Evolutionary conservation across 768 basidiomycete genomes (phyloP).

Genomic region (Obba rivulosa): DNA sequence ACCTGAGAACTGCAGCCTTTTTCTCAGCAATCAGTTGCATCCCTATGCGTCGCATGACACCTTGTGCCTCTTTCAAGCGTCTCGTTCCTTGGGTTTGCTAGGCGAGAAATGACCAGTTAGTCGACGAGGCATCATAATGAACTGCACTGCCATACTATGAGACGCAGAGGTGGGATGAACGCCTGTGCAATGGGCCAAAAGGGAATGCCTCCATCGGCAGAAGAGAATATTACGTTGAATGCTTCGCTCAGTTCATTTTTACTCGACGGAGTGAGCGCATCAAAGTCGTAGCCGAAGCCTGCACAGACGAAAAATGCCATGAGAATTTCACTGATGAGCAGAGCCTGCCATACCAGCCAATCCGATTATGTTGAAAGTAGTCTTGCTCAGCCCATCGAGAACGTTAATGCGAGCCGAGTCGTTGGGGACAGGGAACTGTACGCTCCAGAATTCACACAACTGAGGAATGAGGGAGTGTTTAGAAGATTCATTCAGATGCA

Average conservation of each 20-base stretch:
- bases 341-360: conserved; percentile 36
- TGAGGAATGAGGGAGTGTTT: too few relatives aligned
- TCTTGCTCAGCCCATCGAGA: conserved; percentile 26
- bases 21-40: conserved; percentile 24
- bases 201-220: too few relatives aligned
- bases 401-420: conserved; percentile 30
- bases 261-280: conserved; percentile 22
- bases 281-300: conserved; percentile 33
- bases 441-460: too few relatives aligned
- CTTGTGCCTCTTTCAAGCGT: conserved; percentile 8
- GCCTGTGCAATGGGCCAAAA: too few relatives aligned
- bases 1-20: conserved; percentile 27
- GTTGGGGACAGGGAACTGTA: too few relatives aligned
- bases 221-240: conserved; percentile 21
- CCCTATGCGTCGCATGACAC: conserved; percentile 23
- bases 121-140: too few relatives aligned
- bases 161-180: conserved; percentile 18
- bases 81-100: too few relatives aligned
- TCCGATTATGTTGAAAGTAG: conserved; percentile 38
- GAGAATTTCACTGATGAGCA: too few relatives aligned
- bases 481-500: too few relatives aligned
- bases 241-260: conserved; percentile 27
- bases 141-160: too few relatives aligned
- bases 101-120: too few relatives aligned
- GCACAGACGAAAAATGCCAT: too few relatives aligned